Base-by-base conservation (phyloP, 805 yeast species). In the Candida vartiovaarae region DNA sequence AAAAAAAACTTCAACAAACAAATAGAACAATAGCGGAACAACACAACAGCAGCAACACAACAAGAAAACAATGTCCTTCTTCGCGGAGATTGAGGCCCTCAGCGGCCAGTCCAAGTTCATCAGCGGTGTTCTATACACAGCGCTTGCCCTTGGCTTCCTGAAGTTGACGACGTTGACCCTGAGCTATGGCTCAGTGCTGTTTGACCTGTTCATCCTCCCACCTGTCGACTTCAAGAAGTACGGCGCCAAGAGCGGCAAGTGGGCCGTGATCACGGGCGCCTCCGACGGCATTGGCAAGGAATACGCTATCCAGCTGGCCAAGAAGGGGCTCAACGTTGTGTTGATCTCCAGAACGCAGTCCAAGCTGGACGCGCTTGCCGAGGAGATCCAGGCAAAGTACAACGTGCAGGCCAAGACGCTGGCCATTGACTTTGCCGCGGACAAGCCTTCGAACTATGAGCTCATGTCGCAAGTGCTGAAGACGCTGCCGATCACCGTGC, bases 231-330 rank as follows among this genome's bases (percentile, higher is more conserved):
- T 74, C 56, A 57, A 62, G 35, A 80, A 78, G 60, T 89, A 89
- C 58, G 96, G 96, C n/a, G 83, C 91, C 27, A 70, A 71, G 47
- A 40, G 51, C 10, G 84, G 83, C 27, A 71, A 76, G 34, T 93
- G 96, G 91, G 96, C 97, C n/a, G 84, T 93, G 30, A 76, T 93
- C 15, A 93, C 99, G 6, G 99, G 99, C 46, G 95, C 97, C 4
- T 87, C 97, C 39, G 98, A 93, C 62, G 99, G 99, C 32, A 84
- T 93, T 58, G 99, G 99, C 45, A 88, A 90, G 61, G 96, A 93
- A 63, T 93, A 77, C 60, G 82, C 96, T 2, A 59, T 66, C 26
- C 98, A 91, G 66, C 74, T 93, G 64, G 99, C 98, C 9, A 64
- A 73, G 42, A 80, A 75, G 51, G 96, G 96, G 2, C 83, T 90